Evolutionary conservation across 305 asterid species (phyloP).

Genomic region (Fraxinus dipetala): DNA sequence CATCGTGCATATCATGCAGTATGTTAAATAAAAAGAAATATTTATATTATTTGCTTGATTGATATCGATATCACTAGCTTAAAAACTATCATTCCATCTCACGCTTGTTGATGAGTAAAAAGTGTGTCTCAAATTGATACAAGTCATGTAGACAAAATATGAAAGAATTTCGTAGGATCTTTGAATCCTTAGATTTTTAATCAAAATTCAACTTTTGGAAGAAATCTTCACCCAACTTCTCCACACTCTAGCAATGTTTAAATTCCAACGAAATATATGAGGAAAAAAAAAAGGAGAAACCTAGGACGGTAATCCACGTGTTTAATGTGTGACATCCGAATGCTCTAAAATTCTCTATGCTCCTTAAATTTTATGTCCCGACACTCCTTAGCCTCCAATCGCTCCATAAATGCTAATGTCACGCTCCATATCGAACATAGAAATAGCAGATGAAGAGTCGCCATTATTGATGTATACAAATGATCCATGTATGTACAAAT

Average conservation of each 20-base stretch:
- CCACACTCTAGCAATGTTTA: background rate
- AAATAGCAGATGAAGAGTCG: conserved; percentile 3
- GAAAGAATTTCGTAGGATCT: no score
- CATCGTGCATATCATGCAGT: background rate
- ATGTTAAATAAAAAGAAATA: background rate
- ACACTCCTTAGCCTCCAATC: no score
- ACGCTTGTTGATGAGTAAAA: background rate
- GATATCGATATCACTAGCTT: background rate
- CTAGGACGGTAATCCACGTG: no score
- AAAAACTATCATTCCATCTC: background rate
- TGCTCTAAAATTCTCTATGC: background rate
- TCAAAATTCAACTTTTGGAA: background rate
- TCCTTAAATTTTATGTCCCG: background rate
- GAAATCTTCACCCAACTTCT: background rate
- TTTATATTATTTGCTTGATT: no score
- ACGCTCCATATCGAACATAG: background rate
- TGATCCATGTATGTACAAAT: conserved; percentile 12
- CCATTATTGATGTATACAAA: conserved; percentile 26
- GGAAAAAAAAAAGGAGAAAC: background rate
- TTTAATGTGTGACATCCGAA: background rate
- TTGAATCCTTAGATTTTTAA: no score
- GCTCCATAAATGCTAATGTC: background rate
- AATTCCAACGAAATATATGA: background rate
- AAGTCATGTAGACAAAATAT: no score
- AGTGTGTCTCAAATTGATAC: no score